Evolutionary conservation across 768 basidiomycete genomes (phyloP).

Genomic region (Panus rudis): DNA sequence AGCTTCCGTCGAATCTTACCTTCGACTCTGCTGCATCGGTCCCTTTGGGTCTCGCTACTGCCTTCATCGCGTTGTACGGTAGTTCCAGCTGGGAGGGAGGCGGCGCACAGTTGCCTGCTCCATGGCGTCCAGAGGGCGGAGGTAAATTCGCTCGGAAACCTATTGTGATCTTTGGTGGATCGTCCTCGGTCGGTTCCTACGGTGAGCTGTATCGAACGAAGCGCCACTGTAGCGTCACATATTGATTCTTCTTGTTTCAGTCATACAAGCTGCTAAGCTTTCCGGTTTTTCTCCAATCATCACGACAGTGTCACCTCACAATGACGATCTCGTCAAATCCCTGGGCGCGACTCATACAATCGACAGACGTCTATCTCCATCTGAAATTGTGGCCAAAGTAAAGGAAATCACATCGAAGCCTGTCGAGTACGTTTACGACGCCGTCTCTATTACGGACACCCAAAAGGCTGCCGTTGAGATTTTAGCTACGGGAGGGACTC

Average conservation of each 20-base stretch:
- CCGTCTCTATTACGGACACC: slow-evolving; percentile 17
- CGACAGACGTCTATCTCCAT: slow-evolving; percentile 13
- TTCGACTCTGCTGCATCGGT: slow-evolving; percentile 25
- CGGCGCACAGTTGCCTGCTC: slow-evolving; percentile 24
- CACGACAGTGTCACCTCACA: slow-evolving; percentile 20
- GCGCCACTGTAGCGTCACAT: background rate
- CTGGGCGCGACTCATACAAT: slow-evolving; percentile 25
- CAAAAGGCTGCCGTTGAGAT: slow-evolving; percentile 15
- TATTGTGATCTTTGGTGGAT: slow-evolving; percentile 31
- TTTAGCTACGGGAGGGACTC: slow-evolving; percentile 17
- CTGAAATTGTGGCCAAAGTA: slow-evolving; percentile 5
- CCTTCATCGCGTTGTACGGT: slow-evolving; percentile 20
- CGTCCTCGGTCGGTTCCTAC: slow-evolving; percentile 31
- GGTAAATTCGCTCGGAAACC: slow-evolving; percentile 27
- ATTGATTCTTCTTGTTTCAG: slow-evolving; percentile 5
- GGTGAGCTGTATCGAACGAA: slow-evolving; percentile 15
- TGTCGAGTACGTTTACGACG: slow-evolving; percentile 18
- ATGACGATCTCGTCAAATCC: slow-evolving; percentile 16
- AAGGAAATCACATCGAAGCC: slow-evolving; percentile 16
- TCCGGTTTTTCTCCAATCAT: slow-evolving; percentile 27
- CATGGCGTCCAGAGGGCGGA: slow-evolving; percentile 26
- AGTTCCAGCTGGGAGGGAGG: background rate
- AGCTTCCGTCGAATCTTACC: slow-evolving; percentile 21
- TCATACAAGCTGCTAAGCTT: slow-evolving; percentile 22
- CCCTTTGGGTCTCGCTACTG: slow-evolving; percentile 24